phyloP scores from a whole-genome alignment of 805 yeast species.

The Sugiyamaella valdiviana region DNA sequence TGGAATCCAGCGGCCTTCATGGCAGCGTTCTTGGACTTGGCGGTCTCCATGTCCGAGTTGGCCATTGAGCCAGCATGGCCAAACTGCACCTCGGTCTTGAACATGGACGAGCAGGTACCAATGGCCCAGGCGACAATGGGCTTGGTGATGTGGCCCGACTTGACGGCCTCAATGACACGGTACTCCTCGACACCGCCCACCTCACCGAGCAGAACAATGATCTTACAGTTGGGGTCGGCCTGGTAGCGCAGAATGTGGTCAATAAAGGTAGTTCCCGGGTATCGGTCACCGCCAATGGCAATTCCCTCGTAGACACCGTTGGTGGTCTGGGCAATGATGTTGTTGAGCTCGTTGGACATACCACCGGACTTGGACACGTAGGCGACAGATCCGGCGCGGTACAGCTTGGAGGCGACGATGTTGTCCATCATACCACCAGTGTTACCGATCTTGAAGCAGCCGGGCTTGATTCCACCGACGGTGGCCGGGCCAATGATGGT shows the following conservation, averaged over 20 bases:
- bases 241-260: conserved; percentile 62
- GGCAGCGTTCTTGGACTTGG: conserved; percentile 58
- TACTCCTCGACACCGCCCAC: conserved; percentile 71
- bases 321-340: conserved; percentile 40
- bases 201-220: conserved; percentile 60
- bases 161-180: conserved; percentile 63
- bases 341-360: conserved; percentile 44
- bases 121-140: conserved; percentile 70
- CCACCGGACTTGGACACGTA: conserved; percentile 45
- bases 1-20: conserved; percentile 91
- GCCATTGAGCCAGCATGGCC: conserved; percentile 72
- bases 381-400: conserved; percentile 44
- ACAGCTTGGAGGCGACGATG: conserved; percentile 43
- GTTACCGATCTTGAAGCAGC: conserved; percentile 44
- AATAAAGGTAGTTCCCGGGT: conserved; percentile 66
- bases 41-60: conserved; percentile 65
- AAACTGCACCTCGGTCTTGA: conserved; percentile 55
- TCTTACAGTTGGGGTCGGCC: conserved; percentile 59
- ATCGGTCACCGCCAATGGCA: conserved; percentile 70
- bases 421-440: conserved; percentile 48
- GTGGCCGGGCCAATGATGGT: conserved; percentile 45
- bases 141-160: conserved; percentile 56
- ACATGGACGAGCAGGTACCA: conserved; percentile 65
- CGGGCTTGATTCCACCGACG: conserved; percentile 45
- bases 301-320: conserved; percentile 50